Evolutionary conservation across 257 asterid genomes (phyloP), one percentile per base, ranked within the genome.

Genomic region (Oldenlandia corymbosa): DNA sequence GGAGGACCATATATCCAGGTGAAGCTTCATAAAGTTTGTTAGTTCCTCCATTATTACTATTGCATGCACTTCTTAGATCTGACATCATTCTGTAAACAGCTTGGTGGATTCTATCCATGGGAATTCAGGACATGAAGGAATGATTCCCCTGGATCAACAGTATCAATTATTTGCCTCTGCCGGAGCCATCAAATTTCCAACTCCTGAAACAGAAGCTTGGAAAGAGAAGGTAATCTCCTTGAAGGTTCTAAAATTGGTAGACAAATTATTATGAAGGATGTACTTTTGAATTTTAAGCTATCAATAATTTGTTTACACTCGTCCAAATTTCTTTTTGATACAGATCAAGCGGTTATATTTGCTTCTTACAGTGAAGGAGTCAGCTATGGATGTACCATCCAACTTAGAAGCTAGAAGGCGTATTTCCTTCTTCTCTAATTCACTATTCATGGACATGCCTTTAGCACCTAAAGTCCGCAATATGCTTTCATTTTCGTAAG

Each of bases 361-460:
- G 74, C 78, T 93, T 79, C 87, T 93, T 76, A 93, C 99, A 0
- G 99, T 90, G 69, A 93, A 93, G 76, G 99, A 93, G 81, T 93
- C 99, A 50, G 99, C 99, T 10, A 93, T 93, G 97, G 99, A 93
- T 56, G 99, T 93, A 43, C 99, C 99, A 28, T 84, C 97, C 39
- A 93, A 93, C 80, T 78, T 93, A 69, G 99, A 93, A 78, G 99
- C 99, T 72, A 81, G 99, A 76, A 87, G 99, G 76, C 95, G 99
- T 61, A 93, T 93, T 50, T 87, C 99, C 52, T 93, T 93, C 77
- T 93, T 90, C 84, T 90, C 97, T 32, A 93, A 93, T 78, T 93
- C 99, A 66, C 75, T 93, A 87, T 93, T 93, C 72, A 93, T 93
- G 99, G 95, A 93, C 60, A 93, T 93, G 99, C 99, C 99, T 62